A percentile compares a stretch with the other conserved stretches of the same genome.
phyloP scores from a whole-genome alignment of 345 rosid species.

The Sisymbrium altissimum region DNA sequence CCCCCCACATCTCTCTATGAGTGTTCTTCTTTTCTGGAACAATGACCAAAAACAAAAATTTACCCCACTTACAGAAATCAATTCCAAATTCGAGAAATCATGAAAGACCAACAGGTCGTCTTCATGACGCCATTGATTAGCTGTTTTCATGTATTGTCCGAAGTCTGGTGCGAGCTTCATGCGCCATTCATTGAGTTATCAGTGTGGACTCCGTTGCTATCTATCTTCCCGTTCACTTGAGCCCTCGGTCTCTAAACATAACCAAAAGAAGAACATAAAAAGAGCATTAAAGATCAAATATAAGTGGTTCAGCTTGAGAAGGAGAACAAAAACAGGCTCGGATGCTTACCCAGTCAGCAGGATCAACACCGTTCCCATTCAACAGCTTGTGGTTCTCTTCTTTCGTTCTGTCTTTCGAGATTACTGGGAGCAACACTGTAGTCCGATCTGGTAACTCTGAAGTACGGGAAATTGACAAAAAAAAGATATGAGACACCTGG shows the following conservation, averaged over 20 bases:
- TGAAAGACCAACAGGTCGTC: not conserved
- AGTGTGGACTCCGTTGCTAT: conserved; percentile 51
- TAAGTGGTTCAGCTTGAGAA: not conserved
- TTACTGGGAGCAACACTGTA: conserved; percentile 56
- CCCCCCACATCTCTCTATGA: not conserved
- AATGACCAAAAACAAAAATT: conserved; percentile 26
- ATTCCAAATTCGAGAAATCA: conserved; percentile 7
- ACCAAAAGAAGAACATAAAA: not conserved
- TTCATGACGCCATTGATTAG: conserved; percentile 2
- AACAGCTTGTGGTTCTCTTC: conserved; percentile 94
- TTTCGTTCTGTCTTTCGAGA: conserved; percentile 69
- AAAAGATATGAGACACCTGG: conserved; percentile 4
- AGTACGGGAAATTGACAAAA: not conserved
- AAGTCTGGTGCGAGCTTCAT: conserved; percentile 30
- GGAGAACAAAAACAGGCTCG: not conserved
- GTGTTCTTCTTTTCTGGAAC: conserved; percentile 7
- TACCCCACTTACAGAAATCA: conserved; percentile 6
- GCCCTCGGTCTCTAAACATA: conserved; percentile 65
- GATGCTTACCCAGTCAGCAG: conserved; percentile 78
- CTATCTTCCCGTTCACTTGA: conserved; percentile 82
- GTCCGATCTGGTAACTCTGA: conserved; percentile 89
- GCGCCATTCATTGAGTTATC: conserved; percentile 73
- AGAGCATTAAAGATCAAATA: not conserved
- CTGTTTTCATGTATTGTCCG: not conserved
- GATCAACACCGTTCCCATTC: conserved; percentile 80